Evolutionary conservation across 345 rosid species (phyloP).

Genomic region (Euphorbia tirucalli): DNA sequence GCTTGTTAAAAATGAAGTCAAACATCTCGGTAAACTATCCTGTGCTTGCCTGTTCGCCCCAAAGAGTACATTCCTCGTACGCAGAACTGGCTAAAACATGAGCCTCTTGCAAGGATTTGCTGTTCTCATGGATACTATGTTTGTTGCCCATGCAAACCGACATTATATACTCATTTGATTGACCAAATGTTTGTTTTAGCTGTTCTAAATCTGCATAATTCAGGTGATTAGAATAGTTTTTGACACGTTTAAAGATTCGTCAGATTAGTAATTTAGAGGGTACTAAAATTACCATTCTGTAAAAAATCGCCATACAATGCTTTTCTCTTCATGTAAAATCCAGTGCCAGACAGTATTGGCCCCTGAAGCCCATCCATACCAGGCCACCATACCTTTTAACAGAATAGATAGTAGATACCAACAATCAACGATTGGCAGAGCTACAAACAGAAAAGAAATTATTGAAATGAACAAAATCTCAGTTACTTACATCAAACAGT

Average conservation of each 20-base stretch:
- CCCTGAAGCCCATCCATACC: conserved; percentile 34
- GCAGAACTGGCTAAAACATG: conserved; percentile 13
- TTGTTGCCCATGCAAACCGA: background rate
- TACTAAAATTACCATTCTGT: too few species aligned
- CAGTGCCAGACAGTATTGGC: conserved; percentile 38
- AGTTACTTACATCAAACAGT: conserved; percentile 1
- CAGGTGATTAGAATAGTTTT: too few species aligned
- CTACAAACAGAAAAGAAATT: background rate
- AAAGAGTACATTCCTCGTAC: conserved; percentile 17
- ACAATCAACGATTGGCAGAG: background rate
- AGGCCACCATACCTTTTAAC: conserved; percentile 17
- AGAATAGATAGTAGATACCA: too few species aligned
- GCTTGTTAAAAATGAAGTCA: background rate
- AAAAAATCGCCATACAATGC: conserved; percentile 22
- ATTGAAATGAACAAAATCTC: background rate
- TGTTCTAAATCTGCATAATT: conserved; percentile 14
- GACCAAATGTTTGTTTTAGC: conserved; percentile 17
- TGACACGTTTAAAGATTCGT: too few species aligned
- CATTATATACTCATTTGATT: conserved; percentile 16
- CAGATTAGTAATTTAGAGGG: too few species aligned
- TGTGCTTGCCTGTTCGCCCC: conserved; percentile 26
- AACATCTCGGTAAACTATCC: background rate
- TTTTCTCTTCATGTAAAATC: conserved; percentile 45
- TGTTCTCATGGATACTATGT: background rate
- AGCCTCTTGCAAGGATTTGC: conserved; percentile 15